Evolutionary conservation across 1,284 basidiomycete species (phyloP), one percentile per base, ranked within the genome.

Genomic region (Cutaneotrichosporon mucoides): DNA sequence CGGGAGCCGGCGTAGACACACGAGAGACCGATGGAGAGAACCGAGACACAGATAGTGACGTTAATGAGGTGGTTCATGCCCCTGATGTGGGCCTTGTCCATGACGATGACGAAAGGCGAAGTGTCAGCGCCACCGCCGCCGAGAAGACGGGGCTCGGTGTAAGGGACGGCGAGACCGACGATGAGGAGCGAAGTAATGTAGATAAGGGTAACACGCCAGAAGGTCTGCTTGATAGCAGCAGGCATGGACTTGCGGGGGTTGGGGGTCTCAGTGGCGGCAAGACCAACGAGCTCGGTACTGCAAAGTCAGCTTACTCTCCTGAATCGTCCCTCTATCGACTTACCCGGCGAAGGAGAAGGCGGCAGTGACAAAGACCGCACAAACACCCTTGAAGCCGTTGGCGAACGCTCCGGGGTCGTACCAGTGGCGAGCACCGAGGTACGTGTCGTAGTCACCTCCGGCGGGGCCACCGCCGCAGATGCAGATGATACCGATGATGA

Each of bases 281-380:
- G 57, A 11, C 55, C 55, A 42, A 60, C 52, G 33, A 61, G 52
- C 51, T 59, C 57, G 12, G 53, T 51, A 38, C 63, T 64, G 86
- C 84, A 80, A 86, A 36, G 45, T 46, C 45, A 46, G 45, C 12
- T 40, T 13, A 15, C n/a, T 13, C 43, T 12, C n/a, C 16, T 15
- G 8, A 15, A 15, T 15, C 6, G 24, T 24, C 24, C 24, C 24
- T 24, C 24, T 24, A 24, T 24, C 24, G 6, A 50, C 48, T 50
- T 24, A 50, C 48, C 64, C 67, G 86, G 85, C 80, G 86, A 92
- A 92, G 10, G 87, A 88, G 81, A 93, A 93, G 1, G 89, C 89
- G 8, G 90, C 89, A 45, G 69, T 73, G 49, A 66, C 66, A 44
- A 67, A 66, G 24, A 65, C 64, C 2, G 69, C 61, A 59, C 76